A percentile compares a stretch with the other conserved stretches of the same genome.
Conservation (phyloP, 345 rosid species). For the Abelmoschus esculentus region DNA sequence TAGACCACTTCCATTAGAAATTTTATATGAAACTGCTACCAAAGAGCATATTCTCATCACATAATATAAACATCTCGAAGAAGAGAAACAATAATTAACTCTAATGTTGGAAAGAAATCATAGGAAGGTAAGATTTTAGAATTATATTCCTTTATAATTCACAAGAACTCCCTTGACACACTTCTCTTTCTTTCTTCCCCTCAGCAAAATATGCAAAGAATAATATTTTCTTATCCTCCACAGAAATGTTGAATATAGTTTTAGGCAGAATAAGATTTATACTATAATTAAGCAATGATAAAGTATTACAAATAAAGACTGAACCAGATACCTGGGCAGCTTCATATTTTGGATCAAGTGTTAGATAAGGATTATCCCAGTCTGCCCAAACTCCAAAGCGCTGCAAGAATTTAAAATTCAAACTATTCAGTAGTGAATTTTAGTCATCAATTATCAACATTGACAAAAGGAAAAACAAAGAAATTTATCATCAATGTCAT, state of each 20-base stretch:
- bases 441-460: background rate
- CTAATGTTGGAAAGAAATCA: constrained; percentile 1
- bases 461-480: background rate
- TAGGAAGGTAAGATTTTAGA: background rate
- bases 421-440: background rate
- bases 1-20: background rate
- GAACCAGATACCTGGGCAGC: constrained; percentile 73
- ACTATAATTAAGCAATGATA: background rate
- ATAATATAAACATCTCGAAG: background rate
- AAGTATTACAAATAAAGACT: constrained; percentile 17
- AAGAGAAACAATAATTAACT: background rate
- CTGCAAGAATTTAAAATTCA: constrained; percentile 36
- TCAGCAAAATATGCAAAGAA: no score
- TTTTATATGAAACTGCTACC: background rate
- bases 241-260: background rate
- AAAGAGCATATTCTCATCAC: background rate
- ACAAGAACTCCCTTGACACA: background rate
- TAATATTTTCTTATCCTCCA: no score
- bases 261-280: background rate
- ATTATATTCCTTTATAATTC: background rate
- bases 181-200: background rate
- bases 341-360: constrained; percentile 93
- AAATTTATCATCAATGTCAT: constrained; percentile 1
- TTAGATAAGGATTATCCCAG: constrained; percentile 78
- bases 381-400: constrained; percentile 97